Evolutionary conservation across 2,329 filamentous ascomycete genomes (phyloP).

Genomic region (Talaromyces sp.): DNA sequence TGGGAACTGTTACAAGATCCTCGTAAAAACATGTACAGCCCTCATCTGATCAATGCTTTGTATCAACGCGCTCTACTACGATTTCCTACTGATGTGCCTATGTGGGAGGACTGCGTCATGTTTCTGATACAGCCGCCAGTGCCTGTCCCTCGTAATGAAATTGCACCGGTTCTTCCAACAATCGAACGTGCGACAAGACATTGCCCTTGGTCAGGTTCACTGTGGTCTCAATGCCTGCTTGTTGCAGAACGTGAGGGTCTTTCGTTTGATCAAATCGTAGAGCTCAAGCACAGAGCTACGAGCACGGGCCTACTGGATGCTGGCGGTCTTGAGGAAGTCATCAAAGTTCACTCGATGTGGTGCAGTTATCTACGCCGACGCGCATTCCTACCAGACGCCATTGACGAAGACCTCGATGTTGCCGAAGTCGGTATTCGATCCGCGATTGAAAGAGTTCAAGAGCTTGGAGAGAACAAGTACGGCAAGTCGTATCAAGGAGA

Average conservation of each 20-base stretch:
- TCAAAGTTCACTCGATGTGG: slow-evolving; percentile 92
- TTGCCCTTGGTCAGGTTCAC: slow-evolving; percentile 85
- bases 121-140: slow-evolving; percentile 61
- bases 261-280: slow-evolving; percentile 76
- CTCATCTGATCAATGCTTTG: slow-evolving; percentile 59
- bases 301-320: slow-evolving; percentile 80
- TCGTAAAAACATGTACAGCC: slow-evolving; percentile 55
- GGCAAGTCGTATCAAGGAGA: slow-evolving; percentile 79
- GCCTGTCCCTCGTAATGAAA: slow-evolving; percentile 46
- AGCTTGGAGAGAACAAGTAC: slow-evolving; percentile 73
- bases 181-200: slow-evolving; percentile 81
- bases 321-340: slow-evolving; percentile 79
- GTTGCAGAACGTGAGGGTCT: slow-evolving; percentile 76
- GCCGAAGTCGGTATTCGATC: slow-evolving; percentile 86
- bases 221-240: slow-evolving; percentile 89
- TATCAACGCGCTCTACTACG: slow-evolving; percentile 75
- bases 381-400: slow-evolving; percentile 70
- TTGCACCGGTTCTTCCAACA: slow-evolving; percentile 62
- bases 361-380: slow-evolving; percentile 87
- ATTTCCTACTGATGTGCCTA: slow-evolving; percentile 69
- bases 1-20: slow-evolving; percentile 72
- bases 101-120: slow-evolving; percentile 83
- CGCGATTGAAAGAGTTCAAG: slow-evolving; percentile 79
- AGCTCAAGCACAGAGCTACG: slow-evolving; percentile 89
- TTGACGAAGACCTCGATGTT: slow-evolving; percentile 80